A percentile compares a stretch with the other conserved stretches of the same genome.
These are phyloP conservation scores for Spizellomyces sp. DNA, from an alignment of 192 early-diverging fungal genomes.

Conservation along the genomic window DNA sequence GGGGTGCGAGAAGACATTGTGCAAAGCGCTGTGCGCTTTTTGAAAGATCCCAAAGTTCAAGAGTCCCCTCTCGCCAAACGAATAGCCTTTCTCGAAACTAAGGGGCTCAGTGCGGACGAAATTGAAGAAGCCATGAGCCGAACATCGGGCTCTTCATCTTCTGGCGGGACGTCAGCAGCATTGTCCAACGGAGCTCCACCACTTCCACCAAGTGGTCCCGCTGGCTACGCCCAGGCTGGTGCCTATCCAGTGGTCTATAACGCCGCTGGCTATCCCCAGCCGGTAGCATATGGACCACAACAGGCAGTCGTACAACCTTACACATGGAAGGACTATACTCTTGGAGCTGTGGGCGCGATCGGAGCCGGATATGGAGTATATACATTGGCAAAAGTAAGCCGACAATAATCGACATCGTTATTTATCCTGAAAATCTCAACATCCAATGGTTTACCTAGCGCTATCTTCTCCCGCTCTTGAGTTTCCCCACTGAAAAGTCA, in stretches of 20 bases:
- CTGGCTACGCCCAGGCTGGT: not conserved
- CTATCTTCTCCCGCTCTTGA: conserved; percentile 40
- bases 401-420: not conserved
- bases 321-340: conserved; percentile 94
- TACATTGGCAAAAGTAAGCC: conserved; percentile 68
- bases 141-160: conserved; percentile 2
- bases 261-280: conserved; percentile 6
- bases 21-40: conserved; percentile 80
- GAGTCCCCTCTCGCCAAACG: conserved; percentile 85
- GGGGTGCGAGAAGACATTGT: conserved; percentile 36
- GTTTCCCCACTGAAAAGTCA: conserved; percentile 21
- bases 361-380: conserved; percentile 90
- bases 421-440: not conserved
- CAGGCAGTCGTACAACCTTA: conserved; percentile 25
- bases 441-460: conserved; percentile 10
- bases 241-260: not conserved
- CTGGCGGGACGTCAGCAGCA: conserved; percentile 8
- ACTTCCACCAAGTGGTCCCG: conserved; percentile 13
- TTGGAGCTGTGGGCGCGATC: conserved; percentile 82
- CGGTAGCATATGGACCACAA: not conserved
- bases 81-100: conserved; percentile 93
- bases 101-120: conserved; percentile 89
- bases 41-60: conserved; percentile 91
- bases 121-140: conserved; percentile 77
- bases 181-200: conserved; percentile 8